phyloP scores from a whole-genome alignment of 441 rosid species.

The Pelargonium fulgidum region DNA sequence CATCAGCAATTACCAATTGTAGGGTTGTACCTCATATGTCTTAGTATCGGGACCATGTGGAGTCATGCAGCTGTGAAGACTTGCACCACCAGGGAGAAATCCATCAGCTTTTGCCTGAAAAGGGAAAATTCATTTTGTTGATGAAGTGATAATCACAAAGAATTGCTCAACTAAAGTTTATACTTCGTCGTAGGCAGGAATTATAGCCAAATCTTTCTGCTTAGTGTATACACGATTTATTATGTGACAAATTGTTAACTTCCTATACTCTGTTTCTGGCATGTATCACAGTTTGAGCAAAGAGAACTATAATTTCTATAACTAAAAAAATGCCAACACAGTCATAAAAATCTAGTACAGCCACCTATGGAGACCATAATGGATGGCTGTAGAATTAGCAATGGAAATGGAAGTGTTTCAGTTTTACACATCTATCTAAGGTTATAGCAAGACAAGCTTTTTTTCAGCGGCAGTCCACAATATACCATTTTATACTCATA shows the following conservation, averaged over 20 bases:
- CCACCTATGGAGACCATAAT: no score
- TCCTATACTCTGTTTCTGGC: no score
- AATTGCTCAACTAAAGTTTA: not conserved
- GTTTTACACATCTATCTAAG: not conserved
- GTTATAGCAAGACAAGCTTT: not conserved
- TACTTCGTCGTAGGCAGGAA: conserved; percentile 1
- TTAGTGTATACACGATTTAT: no score
- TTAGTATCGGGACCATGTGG: conserved; percentile 97
- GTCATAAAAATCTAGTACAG: no score
- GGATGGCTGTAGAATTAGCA: no score
- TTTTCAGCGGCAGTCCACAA: no score
- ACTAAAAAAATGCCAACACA: no score
- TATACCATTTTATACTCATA: not conserved
- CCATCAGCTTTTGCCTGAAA: conserved; percentile 94
- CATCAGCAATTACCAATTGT: conserved; percentile 6
- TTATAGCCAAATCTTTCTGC: no score
- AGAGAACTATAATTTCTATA: no score
- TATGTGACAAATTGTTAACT: no score
- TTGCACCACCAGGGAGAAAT: conserved; percentile 88
- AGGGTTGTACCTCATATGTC: conserved; percentile 91
- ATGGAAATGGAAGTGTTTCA: no score
- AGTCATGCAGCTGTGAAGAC: conserved; percentile 97
- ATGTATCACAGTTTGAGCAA: no score
- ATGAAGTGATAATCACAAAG: not conserved
- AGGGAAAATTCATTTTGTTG: not conserved